A percentile compares a stretch with the other conserved stretches of the same genome.
phyloP scores from a whole-genome alignment of 805 yeast genomes.

The Metschnikowia reukaufii region DNA sequence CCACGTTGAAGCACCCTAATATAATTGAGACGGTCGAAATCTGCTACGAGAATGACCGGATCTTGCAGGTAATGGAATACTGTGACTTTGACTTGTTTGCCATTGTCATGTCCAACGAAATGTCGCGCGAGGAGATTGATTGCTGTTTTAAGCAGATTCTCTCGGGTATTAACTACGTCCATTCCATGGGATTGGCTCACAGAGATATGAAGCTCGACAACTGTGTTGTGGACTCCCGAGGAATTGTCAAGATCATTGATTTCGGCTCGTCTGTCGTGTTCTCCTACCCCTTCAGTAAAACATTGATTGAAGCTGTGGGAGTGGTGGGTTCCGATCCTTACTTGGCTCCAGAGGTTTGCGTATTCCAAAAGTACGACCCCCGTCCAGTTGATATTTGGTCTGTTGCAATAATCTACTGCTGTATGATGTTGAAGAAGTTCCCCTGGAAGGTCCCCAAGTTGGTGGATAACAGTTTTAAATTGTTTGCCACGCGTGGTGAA shows the following conservation, averaged over 20 bases:
- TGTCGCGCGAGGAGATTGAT: conserved; percentile 74
- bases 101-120: conserved; percentile 88
- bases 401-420: conserved; percentile 83
- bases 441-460: conserved; percentile 93
- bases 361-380: conserved; percentile 81
- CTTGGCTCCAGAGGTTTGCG: conserved; percentile 89
- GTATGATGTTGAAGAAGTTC: conserved; percentile 87
- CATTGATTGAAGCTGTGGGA: conserved; percentile 73
- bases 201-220: conserved; percentile 90
- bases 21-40: conserved; percentile 90
- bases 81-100: conserved; percentile 93
- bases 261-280: conserved; percentile 93
- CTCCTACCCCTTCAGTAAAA: conserved; percentile 78
- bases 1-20: conserved; percentile 85
- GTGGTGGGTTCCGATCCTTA: conserved; percentile 89
- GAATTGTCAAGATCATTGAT: conserved; percentile 87
- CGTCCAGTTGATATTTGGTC: conserved; percentile 96
- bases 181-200: conserved; percentile 83
- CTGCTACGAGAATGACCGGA: conserved; percentile 81
- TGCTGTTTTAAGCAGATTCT: conserved; percentile 89
- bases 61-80: conserved; percentile 91
- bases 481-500: conserved; percentile 75
- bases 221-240: conserved; percentile 80
- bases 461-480: conserved; percentile 78
- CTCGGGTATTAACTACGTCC: conserved; percentile 78